A percentile compares a stretch with the other conserved stretches of the same genome.
Conservation (phyloP, 2,329 filamentous ascomycete genomes). For the Paracamarosporium sp. region DNA sequence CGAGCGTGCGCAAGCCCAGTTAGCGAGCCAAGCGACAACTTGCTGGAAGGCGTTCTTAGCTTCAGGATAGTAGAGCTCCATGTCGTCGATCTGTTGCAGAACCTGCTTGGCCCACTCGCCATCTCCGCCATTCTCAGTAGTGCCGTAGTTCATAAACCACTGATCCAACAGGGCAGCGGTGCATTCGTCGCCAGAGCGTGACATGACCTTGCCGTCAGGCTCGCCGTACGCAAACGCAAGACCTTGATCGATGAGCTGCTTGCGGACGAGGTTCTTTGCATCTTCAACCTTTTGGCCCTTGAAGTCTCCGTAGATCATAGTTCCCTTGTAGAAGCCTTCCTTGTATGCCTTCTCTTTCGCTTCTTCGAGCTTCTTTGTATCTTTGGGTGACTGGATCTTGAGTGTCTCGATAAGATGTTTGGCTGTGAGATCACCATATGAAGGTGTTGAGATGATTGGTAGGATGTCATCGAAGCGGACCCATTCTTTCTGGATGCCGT, state of each 20-base stretch:
- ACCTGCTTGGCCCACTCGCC: slow-evolving; percentile 77
- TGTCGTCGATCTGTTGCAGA: slow-evolving; percentile 54
- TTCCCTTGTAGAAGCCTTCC: slow-evolving; percentile 95
- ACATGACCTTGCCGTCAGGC: slow-evolving; percentile 86
- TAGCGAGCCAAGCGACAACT: slow-evolving; percentile 83
- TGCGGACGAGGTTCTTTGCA: slow-evolving; percentile 84
- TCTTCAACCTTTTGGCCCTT: slow-evolving; percentile 85
- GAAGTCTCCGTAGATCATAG: slow-evolving; percentile 86
- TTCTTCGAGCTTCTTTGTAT: slow-evolving; percentile 86
- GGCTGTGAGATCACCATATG: slow-evolving; percentile 84
- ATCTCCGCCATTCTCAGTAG: slow-evolving; percentile 68
- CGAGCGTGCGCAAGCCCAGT: slow-evolving; percentile 89
- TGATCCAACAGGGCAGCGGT: slow-evolving; percentile 93
- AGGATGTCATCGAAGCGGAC: slow-evolving; percentile 81
- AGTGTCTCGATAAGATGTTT: slow-evolving; percentile 85
- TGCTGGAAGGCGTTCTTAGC: slow-evolving; percentile 72
- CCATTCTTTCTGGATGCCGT: slow-evolving; percentile 97
- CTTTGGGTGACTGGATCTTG: slow-evolving; percentile 97
- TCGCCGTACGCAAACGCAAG: slow-evolving; percentile 93
- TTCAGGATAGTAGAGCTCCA: slow-evolving; percentile 78
- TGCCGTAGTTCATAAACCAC: slow-evolving; percentile 97
- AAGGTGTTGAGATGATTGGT: slow-evolving; percentile 78
- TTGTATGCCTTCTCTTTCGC: slow-evolving; percentile 98
- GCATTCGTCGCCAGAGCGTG: slow-evolving; percentile 88
- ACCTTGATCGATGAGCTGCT: slow-evolving; percentile 76